phyloP scores from a whole-genome alignment of 495 filamentous ascomycete species.

The Immersiella caudata region DNA sequence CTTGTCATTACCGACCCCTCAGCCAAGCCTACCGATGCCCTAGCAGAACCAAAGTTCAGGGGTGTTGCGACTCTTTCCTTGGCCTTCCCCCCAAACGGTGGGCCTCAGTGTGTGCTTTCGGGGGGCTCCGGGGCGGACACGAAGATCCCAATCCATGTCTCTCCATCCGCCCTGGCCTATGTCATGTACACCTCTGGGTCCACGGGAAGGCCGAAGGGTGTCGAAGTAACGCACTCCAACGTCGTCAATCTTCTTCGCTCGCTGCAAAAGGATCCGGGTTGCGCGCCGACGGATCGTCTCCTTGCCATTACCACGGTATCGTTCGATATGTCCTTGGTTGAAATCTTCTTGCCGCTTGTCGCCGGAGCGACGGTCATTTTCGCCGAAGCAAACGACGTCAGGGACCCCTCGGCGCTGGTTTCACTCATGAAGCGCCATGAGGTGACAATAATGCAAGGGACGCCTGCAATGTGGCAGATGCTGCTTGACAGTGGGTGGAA shows the following conservation, averaged over 20 bases:
- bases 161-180: constrained; percentile 55
- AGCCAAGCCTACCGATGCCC: too few species aligned
- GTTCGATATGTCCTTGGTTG: constrained; percentile 73
- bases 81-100: too few species aligned
- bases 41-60: too few species aligned
- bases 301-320: constrained; percentile 72
- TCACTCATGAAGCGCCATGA: constrained; percentile 28
- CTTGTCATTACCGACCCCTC: constrained; percentile 46
- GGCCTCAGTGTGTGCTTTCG: too few species aligned
- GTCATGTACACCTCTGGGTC: constrained; percentile 72
- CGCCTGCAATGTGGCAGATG: constrained; percentile 36
- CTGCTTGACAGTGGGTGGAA: constrained; percentile 25
- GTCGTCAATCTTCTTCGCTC: constrained; percentile 30
- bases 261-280: constrained; percentile 27
- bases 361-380: constrained; percentile 56
- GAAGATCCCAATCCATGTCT: not conserved
- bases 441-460: constrained; percentile 35
- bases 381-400: constrained; percentile 24
- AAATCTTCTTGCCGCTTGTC: constrained; percentile 68
- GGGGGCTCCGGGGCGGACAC: not conserved
- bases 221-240: constrained; percentile 58
- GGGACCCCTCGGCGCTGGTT: constrained; percentile 26
- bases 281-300: constrained; percentile 50
- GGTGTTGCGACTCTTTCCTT: too few species aligned
- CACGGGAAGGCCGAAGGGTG: constrained; percentile 69